phyloP scores from a whole-genome alignment of 495 filamentous ascomycete species.

The Podospora appendiculata region DNA sequence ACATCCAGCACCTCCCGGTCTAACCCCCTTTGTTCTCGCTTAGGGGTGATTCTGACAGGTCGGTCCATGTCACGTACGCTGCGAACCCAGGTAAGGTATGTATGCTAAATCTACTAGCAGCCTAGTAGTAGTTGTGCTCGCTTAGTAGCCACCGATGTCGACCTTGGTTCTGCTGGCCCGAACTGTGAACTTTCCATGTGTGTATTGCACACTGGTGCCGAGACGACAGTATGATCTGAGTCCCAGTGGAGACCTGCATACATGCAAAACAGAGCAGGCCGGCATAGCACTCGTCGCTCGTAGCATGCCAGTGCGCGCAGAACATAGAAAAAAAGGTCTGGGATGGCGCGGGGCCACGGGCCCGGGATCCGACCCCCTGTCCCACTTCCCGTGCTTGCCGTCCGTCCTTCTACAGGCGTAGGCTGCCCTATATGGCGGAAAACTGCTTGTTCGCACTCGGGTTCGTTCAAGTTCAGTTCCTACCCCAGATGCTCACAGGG shows the following conservation, averaged over 20 bases:
- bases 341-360: background rate
- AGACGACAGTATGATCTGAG: too few species aligned
- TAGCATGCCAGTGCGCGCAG: too few species aligned
- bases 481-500: background rate
- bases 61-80: background rate
- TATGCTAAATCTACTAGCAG: background rate
- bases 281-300: too few species aligned
- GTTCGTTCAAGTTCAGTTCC: too few species aligned
- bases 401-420: background rate
- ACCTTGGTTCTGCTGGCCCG: too few species aligned
- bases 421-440: background rate
- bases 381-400: background rate
- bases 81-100: background rate
- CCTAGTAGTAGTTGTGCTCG: background rate
- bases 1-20: background rate
- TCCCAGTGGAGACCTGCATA: background rate
- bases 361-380: background rate
- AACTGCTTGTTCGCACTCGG: background rate
- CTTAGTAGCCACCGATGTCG: too few species aligned
- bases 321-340: background rate
- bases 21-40: background rate
- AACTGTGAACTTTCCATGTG: too few species aligned
- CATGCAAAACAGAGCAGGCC: background rate
- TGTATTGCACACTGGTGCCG: too few species aligned
- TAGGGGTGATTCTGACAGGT: background rate